Conservation (phyloP, 768 basidiomycete species). For the Calvatia gigantea region DNA sequence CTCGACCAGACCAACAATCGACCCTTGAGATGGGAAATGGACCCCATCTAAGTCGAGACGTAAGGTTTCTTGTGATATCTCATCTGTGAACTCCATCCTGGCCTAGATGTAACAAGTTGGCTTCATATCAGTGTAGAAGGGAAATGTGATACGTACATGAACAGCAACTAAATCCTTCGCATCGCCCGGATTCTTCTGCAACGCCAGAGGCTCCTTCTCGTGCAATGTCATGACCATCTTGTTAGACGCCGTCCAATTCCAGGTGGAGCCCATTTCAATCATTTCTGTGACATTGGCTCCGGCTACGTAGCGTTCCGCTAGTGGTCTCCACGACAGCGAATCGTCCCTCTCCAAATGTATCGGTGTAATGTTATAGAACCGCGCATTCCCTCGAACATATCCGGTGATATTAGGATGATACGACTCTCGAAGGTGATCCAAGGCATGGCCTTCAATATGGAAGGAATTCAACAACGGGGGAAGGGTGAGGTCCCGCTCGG, state of each 20-base stretch:
- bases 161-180: conserved; percentile 49
- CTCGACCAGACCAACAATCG: conserved; percentile 73
- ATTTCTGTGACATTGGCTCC: conserved; percentile 50
- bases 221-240: conserved; percentile 65
- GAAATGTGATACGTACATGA: conserved; percentile 46
- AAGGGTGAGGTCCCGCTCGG: conserved; percentile 39
- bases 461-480: conserved; percentile 47
- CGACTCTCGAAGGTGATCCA: conserved; percentile 46
- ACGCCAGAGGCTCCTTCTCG: conserved; percentile 47
- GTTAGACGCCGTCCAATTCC: conserved; percentile 68
- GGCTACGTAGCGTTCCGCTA: conserved; percentile 48
- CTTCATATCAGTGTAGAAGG: conserved; percentile 4
- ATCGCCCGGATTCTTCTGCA: conserved; percentile 30
- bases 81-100: conserved; percentile 62
- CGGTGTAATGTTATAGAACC: conserved; percentile 63
- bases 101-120: conserved; percentile 45
- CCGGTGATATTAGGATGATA: conserved; percentile 80
- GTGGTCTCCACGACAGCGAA: conserved; percentile 44
- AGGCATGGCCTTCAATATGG: conserved; percentile 35
- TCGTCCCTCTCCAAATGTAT: conserved; percentile 34
- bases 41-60: conserved; percentile 74
- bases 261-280: conserved; percentile 44
- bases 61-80: conserved; percentile 50
- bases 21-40: conserved; percentile 69
- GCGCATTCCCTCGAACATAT: conserved; percentile 63